phyloP scores from a whole-genome alignment of 164 flowering plant genomes.

The Platanus orientalis region DNA sequence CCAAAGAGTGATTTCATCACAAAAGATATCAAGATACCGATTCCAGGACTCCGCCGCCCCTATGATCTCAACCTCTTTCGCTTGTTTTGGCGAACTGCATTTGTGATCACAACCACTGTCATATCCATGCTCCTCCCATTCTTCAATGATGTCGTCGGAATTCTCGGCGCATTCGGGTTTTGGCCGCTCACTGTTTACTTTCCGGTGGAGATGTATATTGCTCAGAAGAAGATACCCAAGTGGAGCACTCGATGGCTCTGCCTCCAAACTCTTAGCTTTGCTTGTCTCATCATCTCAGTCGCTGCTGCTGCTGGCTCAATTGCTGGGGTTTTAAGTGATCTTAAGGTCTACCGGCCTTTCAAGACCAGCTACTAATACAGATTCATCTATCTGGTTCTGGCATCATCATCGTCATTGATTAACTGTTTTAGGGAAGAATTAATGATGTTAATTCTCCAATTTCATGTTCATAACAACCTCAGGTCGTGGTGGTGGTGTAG shows the following conservation, averaged over 20 bases:
- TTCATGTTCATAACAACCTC: neutral
- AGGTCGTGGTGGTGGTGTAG: neutral
- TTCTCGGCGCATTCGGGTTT: conserved; percentile 59
- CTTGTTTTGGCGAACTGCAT: conserved; percentile 41
- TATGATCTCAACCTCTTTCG: conserved; percentile 44
- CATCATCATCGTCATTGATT: neutral
- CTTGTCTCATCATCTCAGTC: conserved; percentile 46
- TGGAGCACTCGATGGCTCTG: conserved; percentile 61
- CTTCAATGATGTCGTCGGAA: conserved; percentile 58
- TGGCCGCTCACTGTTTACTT: conserved; percentile 71
- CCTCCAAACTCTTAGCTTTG: conserved; percentile 45
- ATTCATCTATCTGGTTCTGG: too few relatives aligned
- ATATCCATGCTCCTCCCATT: conserved; percentile 64
- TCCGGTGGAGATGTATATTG: conserved; percentile 62
- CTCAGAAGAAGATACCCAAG: conserved; percentile 47
- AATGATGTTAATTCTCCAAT: neutral
- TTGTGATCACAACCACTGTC: conserved; percentile 46
- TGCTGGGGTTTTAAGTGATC: conserved; percentile 45
- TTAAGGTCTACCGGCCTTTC: conserved; percentile 46
- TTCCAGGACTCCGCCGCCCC: conserved; percentile 28
- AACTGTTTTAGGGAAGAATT: neutral
- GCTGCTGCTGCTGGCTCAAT: conserved; percentile 52
- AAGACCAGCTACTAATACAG: conserved; percentile 27
- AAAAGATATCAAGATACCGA: conserved; percentile 31
- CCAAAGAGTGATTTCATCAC: conserved; percentile 38